These are phyloP conservation scores for Choiromyces venosus DNA, from an alignment of 495 filamentous ascomycete species.

Conservation along the genomic window DNA sequence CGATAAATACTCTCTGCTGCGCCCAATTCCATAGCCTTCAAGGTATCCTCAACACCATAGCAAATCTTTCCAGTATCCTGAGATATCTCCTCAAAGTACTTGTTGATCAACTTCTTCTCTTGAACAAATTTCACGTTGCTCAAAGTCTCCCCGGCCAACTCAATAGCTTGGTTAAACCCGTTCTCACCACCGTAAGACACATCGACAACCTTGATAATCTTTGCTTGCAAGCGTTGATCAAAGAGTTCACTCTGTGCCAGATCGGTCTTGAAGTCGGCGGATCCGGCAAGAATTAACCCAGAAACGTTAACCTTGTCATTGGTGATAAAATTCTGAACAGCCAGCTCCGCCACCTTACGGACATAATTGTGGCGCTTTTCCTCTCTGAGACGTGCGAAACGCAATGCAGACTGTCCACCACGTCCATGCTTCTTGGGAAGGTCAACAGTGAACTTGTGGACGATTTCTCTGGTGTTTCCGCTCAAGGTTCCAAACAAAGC, in stretches of 20 bases:
- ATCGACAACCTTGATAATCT: slow-evolving; percentile 98
- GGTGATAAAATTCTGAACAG: slow-evolving; percentile 97
- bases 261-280: slow-evolving; percentile 99
- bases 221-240: slow-evolving; percentile 80
- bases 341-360: slow-evolving; percentile 93
- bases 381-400: slow-evolving; percentile 97
- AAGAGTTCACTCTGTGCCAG: slow-evolving; percentile 97
- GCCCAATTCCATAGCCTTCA: slow-evolving; percentile 94
- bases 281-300: slow-evolving; percentile 89
- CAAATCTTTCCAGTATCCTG: slow-evolving; percentile 94
- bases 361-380: slow-evolving; percentile 99
- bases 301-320: slow-evolving; percentile 96
- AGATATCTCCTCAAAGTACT: slow-evolving; percentile 97
- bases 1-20: slow-evolving; percentile 65
- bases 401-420: slow-evolving; percentile 97
- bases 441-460: slow-evolving; percentile 96
- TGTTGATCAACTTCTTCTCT: slow-evolving; percentile 98
- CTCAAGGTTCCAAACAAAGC: slow-evolving; percentile 93
- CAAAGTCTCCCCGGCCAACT: slow-evolving; percentile 88
- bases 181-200: slow-evolving; percentile 98
- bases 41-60: slow-evolving; percentile 94
- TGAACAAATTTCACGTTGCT: slow-evolving; percentile 99
- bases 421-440: slow-evolving; percentile 98
- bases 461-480: slow-evolving; percentile 92
- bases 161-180: slow-evolving; percentile 99